These are phyloP conservation scores for Gymnopus androsaceus DNA, from an alignment of 1,284 basidiomycete species.

Conservation along the genomic window DNA sequence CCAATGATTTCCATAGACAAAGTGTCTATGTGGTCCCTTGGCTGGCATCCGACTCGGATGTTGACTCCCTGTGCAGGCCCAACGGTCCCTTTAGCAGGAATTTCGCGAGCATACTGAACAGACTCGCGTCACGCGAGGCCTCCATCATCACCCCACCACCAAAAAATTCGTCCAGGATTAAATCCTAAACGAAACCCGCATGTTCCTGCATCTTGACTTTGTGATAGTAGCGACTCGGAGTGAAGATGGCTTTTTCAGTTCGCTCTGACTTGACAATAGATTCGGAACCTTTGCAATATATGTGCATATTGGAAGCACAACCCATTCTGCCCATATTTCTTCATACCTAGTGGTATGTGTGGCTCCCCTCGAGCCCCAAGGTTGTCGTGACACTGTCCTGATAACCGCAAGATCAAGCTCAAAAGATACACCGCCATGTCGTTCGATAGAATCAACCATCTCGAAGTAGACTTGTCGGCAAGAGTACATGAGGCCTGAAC, in stretches of 20 bases:
- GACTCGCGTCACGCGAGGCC: neutral
- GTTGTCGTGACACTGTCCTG: neutral
- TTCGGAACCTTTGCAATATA: no score
- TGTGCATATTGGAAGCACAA: neutral
- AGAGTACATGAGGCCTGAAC: neutral
- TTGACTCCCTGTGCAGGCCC: neutral
- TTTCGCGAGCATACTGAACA: neutral
- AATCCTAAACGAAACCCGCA: neutral
- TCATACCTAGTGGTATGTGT: no score
- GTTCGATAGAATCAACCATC: neutral
- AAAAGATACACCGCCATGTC: neutral
- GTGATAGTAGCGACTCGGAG: neutral
- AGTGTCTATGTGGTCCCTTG: neutral
- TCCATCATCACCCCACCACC: neutral
- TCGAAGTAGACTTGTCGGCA: neutral
- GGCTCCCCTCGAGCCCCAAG: neutral
- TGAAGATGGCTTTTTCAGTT: neutral
- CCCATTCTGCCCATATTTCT: neutral
- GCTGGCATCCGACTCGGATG: neutral
- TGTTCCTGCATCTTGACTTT: neutral
- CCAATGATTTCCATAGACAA: neutral
- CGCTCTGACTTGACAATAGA: no score
- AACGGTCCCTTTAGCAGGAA: neutral
- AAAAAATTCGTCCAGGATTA: neutral
- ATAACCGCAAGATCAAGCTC: neutral